Percentiles rank a stretch among this genome's conserved stretches.
These are phyloP conservation scores for Lodderomyces pseudojiufengensis DNA, from an alignment of 1,139 yeast species.

Conservation along the genomic window DNA sequence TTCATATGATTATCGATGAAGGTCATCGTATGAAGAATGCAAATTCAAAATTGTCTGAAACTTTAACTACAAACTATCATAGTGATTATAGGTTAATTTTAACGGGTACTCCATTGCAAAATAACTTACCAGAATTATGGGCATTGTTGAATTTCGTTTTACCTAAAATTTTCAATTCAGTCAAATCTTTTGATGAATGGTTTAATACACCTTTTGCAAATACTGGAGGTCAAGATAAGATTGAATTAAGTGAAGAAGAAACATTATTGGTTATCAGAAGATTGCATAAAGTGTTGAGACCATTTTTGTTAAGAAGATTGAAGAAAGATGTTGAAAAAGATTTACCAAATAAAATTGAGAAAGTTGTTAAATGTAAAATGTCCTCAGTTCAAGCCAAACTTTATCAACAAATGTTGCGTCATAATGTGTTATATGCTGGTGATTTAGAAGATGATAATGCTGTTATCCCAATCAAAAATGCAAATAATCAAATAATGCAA, in stretches of 20 bases:
- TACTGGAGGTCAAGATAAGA: slow-evolving; percentile 77
- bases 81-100: slow-evolving; percentile 74
- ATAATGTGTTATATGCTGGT: slow-evolving; percentile 63
- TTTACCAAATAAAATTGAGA: slow-evolving; percentile 92
- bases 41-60: slow-evolving; percentile 66
- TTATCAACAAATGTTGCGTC: slow-evolving; percentile 74
- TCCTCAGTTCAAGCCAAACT: slow-evolving; percentile 79
- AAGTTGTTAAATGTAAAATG: slow-evolving; percentile 91
- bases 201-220: slow-evolving; percentile 82
- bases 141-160: slow-evolving; percentile 73
- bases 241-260: slow-evolving; percentile 87
- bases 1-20: slow-evolving; percentile 85
- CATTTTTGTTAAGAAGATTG: slow-evolving; percentile 88
- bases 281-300: slow-evolving; percentile 92
- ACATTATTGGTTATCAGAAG: slow-evolving; percentile 89
- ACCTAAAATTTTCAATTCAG: slow-evolving; percentile 79
- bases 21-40: slow-evolving; percentile 87
- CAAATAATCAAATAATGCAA: slow-evolving; percentile 93
- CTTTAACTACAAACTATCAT: slow-evolving; percentile 69
- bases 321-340: slow-evolving; percentile 97
- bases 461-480: slow-evolving; percentile 68
- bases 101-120: slow-evolving; percentile 87
- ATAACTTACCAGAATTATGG: slow-evolving; percentile 82
- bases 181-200: slow-evolving; percentile 86
- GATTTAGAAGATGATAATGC: slow-evolving; percentile 42